Conservation (phyloP, 163 green algal genomes). For the Coccomyxa subellipsoidea region DNA sequence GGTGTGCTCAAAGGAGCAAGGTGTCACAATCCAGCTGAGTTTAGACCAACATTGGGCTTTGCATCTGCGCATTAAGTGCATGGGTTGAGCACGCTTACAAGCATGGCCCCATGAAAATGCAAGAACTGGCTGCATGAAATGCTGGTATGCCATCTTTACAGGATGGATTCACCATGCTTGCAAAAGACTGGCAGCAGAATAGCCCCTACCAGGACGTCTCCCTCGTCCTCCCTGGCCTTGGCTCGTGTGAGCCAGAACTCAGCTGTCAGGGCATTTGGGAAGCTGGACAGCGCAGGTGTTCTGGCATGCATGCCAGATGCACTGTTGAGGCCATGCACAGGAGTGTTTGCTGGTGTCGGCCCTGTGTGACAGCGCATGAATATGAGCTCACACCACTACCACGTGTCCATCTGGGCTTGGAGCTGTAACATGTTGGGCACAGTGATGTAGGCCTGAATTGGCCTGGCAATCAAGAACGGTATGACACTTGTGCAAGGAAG, state of each 20-base stretch:
- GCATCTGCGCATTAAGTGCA: too few species aligned
- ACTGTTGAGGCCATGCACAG: neutral
- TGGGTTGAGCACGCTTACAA: too few species aligned
- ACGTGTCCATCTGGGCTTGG: too few species aligned
- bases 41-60: too few species aligned
- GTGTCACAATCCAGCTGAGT: too few species aligned
- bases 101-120: neutral
- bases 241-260: neutral
- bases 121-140: neutral
- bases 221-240: neutral
- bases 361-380: neutral
- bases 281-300: neutral
- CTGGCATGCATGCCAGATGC: neutral
- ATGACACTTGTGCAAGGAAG: neutral
- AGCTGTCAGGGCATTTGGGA: neutral
- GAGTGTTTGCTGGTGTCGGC: neutral
- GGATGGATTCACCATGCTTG: too few species aligned
- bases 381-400: too few species aligned
- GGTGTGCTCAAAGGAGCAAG: too few species aligned
- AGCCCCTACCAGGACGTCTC: neutral
- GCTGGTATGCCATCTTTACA: neutral
- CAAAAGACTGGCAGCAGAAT: too few species aligned
- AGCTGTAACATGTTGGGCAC: too few species aligned
- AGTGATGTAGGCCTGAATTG: too few species aligned
- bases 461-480: too few species aligned